A percentile compares a stretch with the other conserved stretches of the same genome.
Evolutionary conservation across 1,284 basidiomycete species (phyloP).

Genomic region (Apiotrichum gamsii): DNA sequence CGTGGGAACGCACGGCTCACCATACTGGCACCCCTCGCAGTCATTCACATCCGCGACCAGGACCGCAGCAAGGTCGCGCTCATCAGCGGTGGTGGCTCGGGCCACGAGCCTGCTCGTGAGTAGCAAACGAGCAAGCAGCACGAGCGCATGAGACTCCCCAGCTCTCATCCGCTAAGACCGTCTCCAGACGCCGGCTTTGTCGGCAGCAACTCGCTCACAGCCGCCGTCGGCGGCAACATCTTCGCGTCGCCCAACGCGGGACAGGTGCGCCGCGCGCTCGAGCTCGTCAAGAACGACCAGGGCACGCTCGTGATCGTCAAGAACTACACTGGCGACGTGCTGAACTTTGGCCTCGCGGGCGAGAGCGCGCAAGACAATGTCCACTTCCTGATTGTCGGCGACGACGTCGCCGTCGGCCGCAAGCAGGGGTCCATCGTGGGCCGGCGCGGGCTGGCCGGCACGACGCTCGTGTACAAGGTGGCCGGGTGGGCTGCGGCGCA

Average conservation of each 20-base stretch:
- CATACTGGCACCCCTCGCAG: conserved; percentile 1
- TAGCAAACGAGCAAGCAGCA: no score
- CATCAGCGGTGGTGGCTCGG: conserved; percentile 82
- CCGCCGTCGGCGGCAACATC: conserved; percentile 77
- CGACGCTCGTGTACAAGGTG: conserved; percentile 85
- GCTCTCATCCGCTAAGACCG: background rate
- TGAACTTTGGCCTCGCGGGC: conserved; percentile 87
- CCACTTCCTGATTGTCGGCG: conserved; percentile 78
- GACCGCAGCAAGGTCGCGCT: conserved; percentile 67
- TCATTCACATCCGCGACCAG: conserved; percentile 55
- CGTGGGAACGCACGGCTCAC: conserved; percentile 1
- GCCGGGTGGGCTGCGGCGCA: conserved; percentile 72
- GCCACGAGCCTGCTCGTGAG: conserved; percentile 70
- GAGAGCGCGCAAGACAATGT: conserved; percentile 69
- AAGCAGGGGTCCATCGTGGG: conserved; percentile 47
- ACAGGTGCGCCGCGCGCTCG: conserved; percentile 72
- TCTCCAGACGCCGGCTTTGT: conserved; percentile 61
- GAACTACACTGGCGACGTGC: conserved; percentile 75
- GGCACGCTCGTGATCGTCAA: conserved; percentile 81
- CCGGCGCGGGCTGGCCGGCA: conserved; percentile 70
- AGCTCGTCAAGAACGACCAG: conserved; percentile 67
- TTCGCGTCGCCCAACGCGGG: conserved; percentile 81
- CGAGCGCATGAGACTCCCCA: background rate
- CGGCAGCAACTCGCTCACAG: conserved; percentile 73
- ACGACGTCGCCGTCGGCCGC: conserved; percentile 82